Base-by-base conservation (phyloP, 2,329 filamentous ascomycete species). In the Penicillium fuscoglaucum region DNA sequence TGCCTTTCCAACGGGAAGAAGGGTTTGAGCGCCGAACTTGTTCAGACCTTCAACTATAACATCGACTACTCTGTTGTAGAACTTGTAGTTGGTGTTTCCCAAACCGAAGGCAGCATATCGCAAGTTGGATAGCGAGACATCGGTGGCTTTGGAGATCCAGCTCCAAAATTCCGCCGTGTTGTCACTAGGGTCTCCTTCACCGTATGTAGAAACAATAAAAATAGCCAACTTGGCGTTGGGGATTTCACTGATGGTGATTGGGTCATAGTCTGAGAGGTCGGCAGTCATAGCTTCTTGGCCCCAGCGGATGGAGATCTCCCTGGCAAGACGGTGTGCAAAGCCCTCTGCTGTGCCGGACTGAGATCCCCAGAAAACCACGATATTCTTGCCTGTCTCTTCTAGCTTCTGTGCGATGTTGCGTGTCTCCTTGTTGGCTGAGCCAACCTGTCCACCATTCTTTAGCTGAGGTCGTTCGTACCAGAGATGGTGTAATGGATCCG, bases 11-110 rank as follows among this genome's bases (percentile, higher is more conserved):
- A 91, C 90, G 48, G 87, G 83, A 52, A 92, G 90, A 59, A 96
- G 88, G 60, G 89, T 83, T 67, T 84, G 82, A 7, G 90, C 93
- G 46, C 93, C 92, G 6, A 92, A 83, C 69, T 87, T 90, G 69
- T 87, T 81, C 52, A 97, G 79, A 52, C 84, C 85, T 75, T 89
- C 88, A 76, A 90, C 85, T 55, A 96, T 87, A 62, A 91, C 90
- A 76, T 92, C 90, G 58, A 96, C 90, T 86, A 97, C 93, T 49
- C 89, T 89, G 80, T 97, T 97, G 82, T 96, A 97, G 80, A 96
- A 92, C 74, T 96, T 92, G 75, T 97, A 97, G 33, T 93, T 96
- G 80, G 96, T 96, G 82, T 97, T 97, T 58, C 93, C 40, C 40
- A 97, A 85, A 64, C 93, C 93, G 68, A 97, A 96, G 55, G 91